A percentile compares a stretch with the other conserved stretches of the same genome.
Conservation (phyloP, 2,329 filamentous ascomycete species). For the Sporothrix dimorphospora region DNA sequence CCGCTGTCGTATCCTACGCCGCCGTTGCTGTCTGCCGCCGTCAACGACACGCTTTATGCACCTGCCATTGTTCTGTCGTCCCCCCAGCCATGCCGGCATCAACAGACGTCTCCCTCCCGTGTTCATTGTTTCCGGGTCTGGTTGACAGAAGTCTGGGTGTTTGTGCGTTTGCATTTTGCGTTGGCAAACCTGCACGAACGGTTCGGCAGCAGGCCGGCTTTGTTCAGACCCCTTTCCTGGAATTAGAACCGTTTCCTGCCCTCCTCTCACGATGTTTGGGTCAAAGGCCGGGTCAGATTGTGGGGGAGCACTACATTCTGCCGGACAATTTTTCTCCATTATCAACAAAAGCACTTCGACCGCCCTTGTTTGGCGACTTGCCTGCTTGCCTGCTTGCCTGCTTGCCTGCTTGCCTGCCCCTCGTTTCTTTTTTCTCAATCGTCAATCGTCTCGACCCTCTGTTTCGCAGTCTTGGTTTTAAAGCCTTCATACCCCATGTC, state of each 20-base stretch:
- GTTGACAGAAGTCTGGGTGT: neutral
- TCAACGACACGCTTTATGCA: neutral
- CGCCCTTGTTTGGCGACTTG: neutral
- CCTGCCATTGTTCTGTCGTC: neutral
- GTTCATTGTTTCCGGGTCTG: neutral
- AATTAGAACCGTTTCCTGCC: neutral
- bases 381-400: neutral
- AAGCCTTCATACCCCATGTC: conserved; percentile 4
- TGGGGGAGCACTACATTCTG: neutral
- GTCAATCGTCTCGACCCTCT: neutral
- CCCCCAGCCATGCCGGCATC: conserved; percentile 4
- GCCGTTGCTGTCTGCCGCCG: neutral
- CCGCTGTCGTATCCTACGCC: neutral
- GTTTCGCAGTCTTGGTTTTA: neutral
- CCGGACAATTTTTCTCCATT: neutral
- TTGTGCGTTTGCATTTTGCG: neutral
- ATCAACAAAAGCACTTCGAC: neutral
- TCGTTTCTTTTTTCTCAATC: neutral
- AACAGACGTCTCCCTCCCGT: neutral
- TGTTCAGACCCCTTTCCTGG: neutral
- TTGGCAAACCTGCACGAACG: neutral
- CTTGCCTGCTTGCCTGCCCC: neutral
- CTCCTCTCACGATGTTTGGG: neutral
- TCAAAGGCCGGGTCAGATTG: neutral
- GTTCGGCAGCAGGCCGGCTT: neutral